Base-by-base conservation (phyloP, 352 stramenopile species). In the Phytopythium montanum region DNA sequence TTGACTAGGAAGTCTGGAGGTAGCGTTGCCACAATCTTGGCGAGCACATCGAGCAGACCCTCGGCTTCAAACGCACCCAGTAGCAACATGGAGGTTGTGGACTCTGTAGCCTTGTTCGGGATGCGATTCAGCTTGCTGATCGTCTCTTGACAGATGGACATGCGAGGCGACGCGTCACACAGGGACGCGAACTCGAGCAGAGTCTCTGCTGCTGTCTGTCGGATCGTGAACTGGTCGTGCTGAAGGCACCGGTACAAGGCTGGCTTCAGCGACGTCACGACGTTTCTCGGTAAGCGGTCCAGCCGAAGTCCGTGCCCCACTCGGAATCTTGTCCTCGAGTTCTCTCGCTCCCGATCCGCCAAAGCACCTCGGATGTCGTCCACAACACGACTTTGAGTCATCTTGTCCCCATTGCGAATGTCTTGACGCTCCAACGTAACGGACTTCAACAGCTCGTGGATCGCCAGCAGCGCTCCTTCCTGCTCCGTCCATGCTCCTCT, bases 121-220 rank as follows among this genome's bases (percentile, higher is more conserved):
- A 88, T 78, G 2, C 76, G 73, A 60, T 92, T 89, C 3, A 92
- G 59, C 48, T 92, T 92, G 56, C 79, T 92, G 59, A 89, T 78
- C 9, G 86, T 71, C 59, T 90, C 82, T 44, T 92, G 82, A 41
- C 90, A 92, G 16, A 75, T 76, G 13, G 81, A 31, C 1, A 92
- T 28, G 3, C 71, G 69, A 39, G 69, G 86, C 28, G 74, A 64
- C 45, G 78, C 62, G 36, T 88, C 83, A 49, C 76, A 88, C 13
- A 92, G 62, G 3, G 54, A 59, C 14, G 76, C 61, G 31, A 78
- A 86, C 29, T 58, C 58, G 28, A 72, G 73, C 4, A 92, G 62
- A 51, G 73, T 82, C 31, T 80, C 54, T 0, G 83, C 75, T 2
- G 83, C 75, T 7, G 69, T 52, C 29, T 86, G 71, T n/a, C 83